phyloP scores from a whole-genome alignment of 352 stramenopile genomes.

The Phytopythium boreale region DNA sequence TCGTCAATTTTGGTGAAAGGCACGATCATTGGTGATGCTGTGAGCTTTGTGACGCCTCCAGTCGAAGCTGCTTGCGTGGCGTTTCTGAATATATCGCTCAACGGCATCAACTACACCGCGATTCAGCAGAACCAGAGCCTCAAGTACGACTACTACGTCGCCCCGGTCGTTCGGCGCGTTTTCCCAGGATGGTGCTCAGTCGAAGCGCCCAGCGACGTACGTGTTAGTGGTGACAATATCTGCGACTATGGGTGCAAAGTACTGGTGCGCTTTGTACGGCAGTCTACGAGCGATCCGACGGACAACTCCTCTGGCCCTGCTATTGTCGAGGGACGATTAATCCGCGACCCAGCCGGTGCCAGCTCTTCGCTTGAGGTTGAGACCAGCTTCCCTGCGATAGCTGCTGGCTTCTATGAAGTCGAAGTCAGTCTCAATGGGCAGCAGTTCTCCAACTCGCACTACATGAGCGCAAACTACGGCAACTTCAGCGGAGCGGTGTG shows the following conservation, averaged over 20 bases:
- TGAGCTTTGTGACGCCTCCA: constrained; percentile 43
- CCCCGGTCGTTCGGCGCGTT: constrained; percentile 49
- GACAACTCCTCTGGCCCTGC: constrained; percentile 3
- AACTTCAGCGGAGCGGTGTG: constrained; percentile 64
- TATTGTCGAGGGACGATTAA: not conserved
- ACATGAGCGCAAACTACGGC: constrained; percentile 50
- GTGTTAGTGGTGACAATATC: constrained; percentile 49
- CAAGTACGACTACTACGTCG: constrained; percentile 55
- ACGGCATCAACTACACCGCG: constrained; percentile 76
- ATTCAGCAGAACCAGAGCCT: constrained; percentile 35
- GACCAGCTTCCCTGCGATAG: constrained; percentile 25
- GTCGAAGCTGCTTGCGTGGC: constrained; percentile 37
- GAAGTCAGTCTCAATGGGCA: constrained; percentile 69
- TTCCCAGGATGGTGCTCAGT: constrained; percentile 42
- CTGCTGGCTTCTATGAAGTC: constrained; percentile 53
- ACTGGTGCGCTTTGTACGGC: constrained; percentile 41
- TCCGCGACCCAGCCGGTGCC: not conserved
- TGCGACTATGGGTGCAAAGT: constrained; percentile 45
- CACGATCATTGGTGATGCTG: constrained; percentile 57
- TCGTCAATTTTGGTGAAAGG: constrained; percentile 35
- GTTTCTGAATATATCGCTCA: constrained; percentile 62
- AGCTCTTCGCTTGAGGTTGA: constrained; percentile 8
- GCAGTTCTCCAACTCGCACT: constrained; percentile 56
- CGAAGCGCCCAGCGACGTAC: constrained; percentile 27
- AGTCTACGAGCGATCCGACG: constrained; percentile 4